Evolutionary conservation across 2,329 filamentous ascomycete genomes (phyloP).

Genomic region (Chaetomiaceae sp.): DNA sequence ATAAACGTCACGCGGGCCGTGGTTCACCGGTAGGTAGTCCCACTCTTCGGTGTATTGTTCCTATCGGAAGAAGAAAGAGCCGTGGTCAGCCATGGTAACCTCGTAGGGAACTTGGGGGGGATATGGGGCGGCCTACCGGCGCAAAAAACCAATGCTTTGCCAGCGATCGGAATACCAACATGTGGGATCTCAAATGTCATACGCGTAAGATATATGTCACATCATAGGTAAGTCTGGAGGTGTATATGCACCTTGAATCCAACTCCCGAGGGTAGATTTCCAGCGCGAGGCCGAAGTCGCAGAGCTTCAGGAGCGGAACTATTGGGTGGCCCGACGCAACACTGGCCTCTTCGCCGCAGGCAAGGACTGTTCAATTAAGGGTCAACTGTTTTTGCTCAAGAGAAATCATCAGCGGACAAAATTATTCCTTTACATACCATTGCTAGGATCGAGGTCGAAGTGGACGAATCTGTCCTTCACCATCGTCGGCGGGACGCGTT

Average conservation of each 20-base stretch:
- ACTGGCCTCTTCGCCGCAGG: no score
- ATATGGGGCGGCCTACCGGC: background rate
- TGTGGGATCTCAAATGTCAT: background rate
- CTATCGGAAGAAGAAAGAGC: background rate
- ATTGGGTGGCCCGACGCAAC: background rate
- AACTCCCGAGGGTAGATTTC: background rate
- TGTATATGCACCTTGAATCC: no score
- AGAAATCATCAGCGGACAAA: no score
- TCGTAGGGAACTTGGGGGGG: no score
- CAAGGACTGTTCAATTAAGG: background rate
- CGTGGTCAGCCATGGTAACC: background rate
- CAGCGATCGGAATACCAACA: background rate
- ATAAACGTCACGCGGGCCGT: background rate
- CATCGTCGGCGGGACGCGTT: background rate
- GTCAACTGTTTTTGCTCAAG: no score
- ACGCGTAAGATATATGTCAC: background rate
- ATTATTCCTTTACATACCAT: no score
- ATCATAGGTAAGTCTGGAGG: no score
- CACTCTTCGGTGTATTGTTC: conserved; percentile 14
- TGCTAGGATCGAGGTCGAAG: conserved; percentile 7
- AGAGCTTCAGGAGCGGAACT: background rate
- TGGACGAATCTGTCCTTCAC: background rate
- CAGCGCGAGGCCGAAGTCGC: conserved; percentile 1
- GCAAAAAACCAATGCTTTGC: background rate
- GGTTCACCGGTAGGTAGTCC: background rate